Evolutionary conservation across 1,139 yeast species (phyloP).

Genomic region (Saccharomycopsis crataegensis): DNA sequence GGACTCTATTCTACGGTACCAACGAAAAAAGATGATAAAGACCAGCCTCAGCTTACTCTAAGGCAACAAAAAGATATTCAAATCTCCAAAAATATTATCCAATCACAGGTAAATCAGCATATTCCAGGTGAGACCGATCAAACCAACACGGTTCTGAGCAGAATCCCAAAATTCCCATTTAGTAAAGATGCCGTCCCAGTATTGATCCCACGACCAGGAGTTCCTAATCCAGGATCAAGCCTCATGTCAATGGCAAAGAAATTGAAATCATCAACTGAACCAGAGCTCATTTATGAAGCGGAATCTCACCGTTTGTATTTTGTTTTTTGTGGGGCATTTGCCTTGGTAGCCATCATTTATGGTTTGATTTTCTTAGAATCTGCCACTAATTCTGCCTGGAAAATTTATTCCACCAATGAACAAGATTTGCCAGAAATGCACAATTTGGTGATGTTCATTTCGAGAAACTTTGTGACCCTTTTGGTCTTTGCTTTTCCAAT

Average conservation of each 20-base stretch:
- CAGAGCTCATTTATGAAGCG: slow-evolving; percentile 74
- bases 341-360: slow-evolving; percentile 60
- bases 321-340: slow-evolving; percentile 60
- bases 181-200: slow-evolving; percentile 63
- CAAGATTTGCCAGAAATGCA: slow-evolving; percentile 30
- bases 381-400: slow-evolving; percentile 48
- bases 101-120: slow-evolving; percentile 23
- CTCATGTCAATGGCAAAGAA: slow-evolving; percentile 55
- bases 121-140: slow-evolving; percentile 57
- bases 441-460: slow-evolving; percentile 30
- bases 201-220: slow-evolving; percentile 63
- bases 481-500: slow-evolving; percentile 35
- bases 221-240: slow-evolving; percentile 59
- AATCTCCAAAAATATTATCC: slow-evolving; percentile 1
- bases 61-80: neutral
- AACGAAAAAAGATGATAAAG: neutral
- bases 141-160: slow-evolving; percentile 39
- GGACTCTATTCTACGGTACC: neutral
- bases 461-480: slow-evolving; percentile 36
- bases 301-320: slow-evolving; percentile 79
- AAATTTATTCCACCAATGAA: slow-evolving; percentile 54
- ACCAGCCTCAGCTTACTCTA: neutral
- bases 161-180: slow-evolving; percentile 60
- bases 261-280: slow-evolving; percentile 46
- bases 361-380: slow-evolving; percentile 59